Evolutionary conservation across 345 rosid species (phyloP), one percentile per base, ranked within the genome.

Genomic region (Alliaria petiolata): DNA sequence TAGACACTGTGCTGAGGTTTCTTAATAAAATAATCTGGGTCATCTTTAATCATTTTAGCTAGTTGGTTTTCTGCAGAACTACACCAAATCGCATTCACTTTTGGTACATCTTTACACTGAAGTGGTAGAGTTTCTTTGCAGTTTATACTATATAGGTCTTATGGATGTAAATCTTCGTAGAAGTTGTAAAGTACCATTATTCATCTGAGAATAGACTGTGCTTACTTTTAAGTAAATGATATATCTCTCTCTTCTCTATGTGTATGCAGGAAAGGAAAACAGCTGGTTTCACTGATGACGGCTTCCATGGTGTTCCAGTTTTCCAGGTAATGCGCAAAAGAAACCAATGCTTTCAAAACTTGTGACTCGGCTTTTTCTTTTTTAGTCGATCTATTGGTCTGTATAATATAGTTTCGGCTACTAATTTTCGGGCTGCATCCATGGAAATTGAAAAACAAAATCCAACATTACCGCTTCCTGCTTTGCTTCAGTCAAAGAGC

Each of bases 291-390:
- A 55, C 79, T 68, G 93, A 83, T 15, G 85, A 89, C 39, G 85
- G 70, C 75, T 91, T 93, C 75, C 49, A 78, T 0, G 96, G 93
- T 51, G 93, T 93, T 80, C 98, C 98, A 9, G 93, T 91, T 76
- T 91, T 93, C 73, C 96, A 93, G 97, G 98, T 93, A 81, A 19
- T 69, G 44, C 17, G 38, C 22, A 4, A 44, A 46, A 31, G 5
- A 17, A 45, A 14, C 33, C 55, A 63, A 46, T 63, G 38, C 70
- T 28, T 43, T 39, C 17, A 28, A 53, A 38, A 44, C 59, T 62
- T 70, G 7, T 64, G 57, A n/a, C 51, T 60, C 40, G 1, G 44
- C 31, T 4, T 60, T 22, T 35, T 42, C 30, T 15, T 25, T 26
- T 19, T 8, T 26, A 35, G 9, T 25, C 56, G 11, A 57, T 59